phyloP scores from a whole-genome alignment of 2,329 filamentous ascomycete species.

The Hortaea sp. region DNA sequence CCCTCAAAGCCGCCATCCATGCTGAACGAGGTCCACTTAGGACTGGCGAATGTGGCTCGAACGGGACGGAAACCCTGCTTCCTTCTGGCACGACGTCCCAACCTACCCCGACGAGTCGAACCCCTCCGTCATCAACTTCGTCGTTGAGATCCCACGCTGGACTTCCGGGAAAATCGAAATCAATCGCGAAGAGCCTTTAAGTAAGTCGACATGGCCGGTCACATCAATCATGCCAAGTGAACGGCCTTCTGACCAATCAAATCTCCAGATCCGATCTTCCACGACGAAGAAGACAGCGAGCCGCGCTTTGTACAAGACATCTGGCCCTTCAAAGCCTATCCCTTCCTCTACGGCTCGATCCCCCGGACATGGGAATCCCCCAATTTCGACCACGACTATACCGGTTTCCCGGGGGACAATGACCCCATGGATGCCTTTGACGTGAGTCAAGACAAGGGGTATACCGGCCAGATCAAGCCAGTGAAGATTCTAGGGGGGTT shows the following conservation, averaged over 20 bases:
- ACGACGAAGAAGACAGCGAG: constrained; percentile 30
- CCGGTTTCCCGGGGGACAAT: constrained; percentile 31
- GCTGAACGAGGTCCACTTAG: background rate
- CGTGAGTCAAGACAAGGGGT: constrained; percentile 25
- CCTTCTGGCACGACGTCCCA: constrained; percentile 29
- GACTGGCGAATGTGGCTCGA: constrained; percentile 5
- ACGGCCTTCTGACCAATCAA: too few species aligned
- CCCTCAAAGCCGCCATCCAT: background rate
- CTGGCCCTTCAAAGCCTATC: constrained; percentile 37
- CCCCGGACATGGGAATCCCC: constrained; percentile 38
- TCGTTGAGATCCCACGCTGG: constrained; percentile 36
- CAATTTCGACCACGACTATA: constrained; percentile 32
- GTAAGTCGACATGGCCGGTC: too few species aligned
- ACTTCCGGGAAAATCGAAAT: constrained; percentile 22
- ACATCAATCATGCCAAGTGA: too few species aligned
- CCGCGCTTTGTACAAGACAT: constrained; percentile 34
- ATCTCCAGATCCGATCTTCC: constrained; percentile 29
- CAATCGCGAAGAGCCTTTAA: constrained; percentile 30
- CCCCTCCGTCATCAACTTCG: constrained; percentile 29
- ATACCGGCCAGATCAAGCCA: constrained; percentile 32
- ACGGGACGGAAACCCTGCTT: background rate
- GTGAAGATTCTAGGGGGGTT: constrained; percentile 35
- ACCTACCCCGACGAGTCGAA: constrained; percentile 28
- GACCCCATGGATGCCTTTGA: constrained; percentile 36
- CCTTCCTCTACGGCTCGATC: constrained; percentile 36